phyloP scores from a whole-genome alignment of 441 rosid species.

The Erysimum cheiri region DNA sequence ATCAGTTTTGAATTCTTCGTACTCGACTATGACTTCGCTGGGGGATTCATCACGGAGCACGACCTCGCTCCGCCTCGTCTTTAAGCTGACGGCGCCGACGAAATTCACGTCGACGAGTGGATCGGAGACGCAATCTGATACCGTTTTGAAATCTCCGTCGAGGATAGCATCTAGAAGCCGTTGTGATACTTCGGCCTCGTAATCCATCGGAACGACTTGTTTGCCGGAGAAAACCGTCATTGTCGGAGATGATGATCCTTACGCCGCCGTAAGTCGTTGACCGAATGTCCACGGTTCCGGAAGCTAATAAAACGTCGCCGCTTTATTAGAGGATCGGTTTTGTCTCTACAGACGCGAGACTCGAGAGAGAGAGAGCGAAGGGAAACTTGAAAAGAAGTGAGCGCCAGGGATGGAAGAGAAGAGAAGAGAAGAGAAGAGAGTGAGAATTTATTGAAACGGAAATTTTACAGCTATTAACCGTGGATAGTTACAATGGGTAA shows the following conservation, averaged over 20 bases:
- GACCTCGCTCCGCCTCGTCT: constrained; percentile 68
- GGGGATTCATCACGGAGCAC: constrained; percentile 69
- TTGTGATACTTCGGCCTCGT: constrained; percentile 84
- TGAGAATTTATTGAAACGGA: constrained; percentile 45
- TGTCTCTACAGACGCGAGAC: constrained; percentile 47
- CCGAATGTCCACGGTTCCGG: constrained; percentile 17
- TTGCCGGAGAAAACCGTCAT: constrained; percentile 85
- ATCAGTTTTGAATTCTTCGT: constrained; percentile 91
- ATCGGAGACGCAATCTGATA: constrained; percentile 66
- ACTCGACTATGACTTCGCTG: constrained; percentile 64
- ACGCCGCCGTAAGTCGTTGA: constrained; percentile 33
- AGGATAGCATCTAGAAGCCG: constrained; percentile 80
- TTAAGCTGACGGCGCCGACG: constrained; percentile 78
- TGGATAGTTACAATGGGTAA: constrained; percentile 37
- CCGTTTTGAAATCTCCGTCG: constrained; percentile 65
- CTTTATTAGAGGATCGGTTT: constrained; percentile 20
- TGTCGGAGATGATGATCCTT: constrained; percentile 13
- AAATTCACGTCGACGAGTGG: constrained; percentile 85
- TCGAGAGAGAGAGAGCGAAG: constrained; percentile 40
- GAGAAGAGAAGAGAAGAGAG: too few species aligned
- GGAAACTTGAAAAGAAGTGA: constrained; percentile 60
- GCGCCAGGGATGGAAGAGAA: constrained; percentile 54
- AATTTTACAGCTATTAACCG: constrained; percentile 34
- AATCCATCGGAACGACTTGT: constrained; percentile 94
- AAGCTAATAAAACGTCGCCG: constrained; percentile 36